Evolutionary conservation across 1,284 basidiomycete species (phyloP).

Genomic region (Cryptococcus sp.): DNA sequence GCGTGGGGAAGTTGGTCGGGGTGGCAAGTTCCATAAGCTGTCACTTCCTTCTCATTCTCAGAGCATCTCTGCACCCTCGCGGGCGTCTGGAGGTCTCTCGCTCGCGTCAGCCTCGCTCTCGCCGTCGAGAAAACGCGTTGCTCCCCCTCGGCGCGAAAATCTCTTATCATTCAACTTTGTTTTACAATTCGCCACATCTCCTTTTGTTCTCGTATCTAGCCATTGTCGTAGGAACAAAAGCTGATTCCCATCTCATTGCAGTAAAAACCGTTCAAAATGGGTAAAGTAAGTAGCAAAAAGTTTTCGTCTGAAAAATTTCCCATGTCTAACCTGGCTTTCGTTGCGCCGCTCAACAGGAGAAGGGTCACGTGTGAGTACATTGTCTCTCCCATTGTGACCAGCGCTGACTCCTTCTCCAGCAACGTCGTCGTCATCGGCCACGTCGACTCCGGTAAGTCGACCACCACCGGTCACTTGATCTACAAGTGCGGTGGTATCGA

Average conservation of each 20-base stretch:
- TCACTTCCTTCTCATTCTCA: no score
- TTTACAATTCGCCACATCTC: no score
- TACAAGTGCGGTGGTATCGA: slow-evolving; percentile 99
- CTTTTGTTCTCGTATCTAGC: no score
- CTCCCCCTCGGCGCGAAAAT: no score
- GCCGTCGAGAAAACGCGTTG: no score
- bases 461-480: slow-evolving; percentile 99
- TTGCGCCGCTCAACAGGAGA: slow-evolving; percentile 27
- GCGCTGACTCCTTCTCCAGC: slow-evolving; percentile 16
- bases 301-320: slow-evolving; percentile 11
- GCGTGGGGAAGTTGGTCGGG: no score
- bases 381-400: neutral
- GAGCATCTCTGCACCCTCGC: no score
- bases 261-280: slow-evolving; percentile 35
- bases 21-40: no score
- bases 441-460: slow-evolving; percentile 83
- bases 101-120: no score
- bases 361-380: slow-evolving; percentile 36
- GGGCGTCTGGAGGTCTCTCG: no score
- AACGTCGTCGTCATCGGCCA: slow-evolving; percentile 83
- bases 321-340: slow-evolving; percentile 1
- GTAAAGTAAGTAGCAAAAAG: slow-evolving; percentile 29
- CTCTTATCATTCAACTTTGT: no score
- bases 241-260: slow-evolving; percentile 5
- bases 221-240: neutral